Evolutionary conservation across 805 yeast genomes (phyloP), one percentile per base, ranked within the genome.

Genomic region (Pichia cephalocereana): DNA sequence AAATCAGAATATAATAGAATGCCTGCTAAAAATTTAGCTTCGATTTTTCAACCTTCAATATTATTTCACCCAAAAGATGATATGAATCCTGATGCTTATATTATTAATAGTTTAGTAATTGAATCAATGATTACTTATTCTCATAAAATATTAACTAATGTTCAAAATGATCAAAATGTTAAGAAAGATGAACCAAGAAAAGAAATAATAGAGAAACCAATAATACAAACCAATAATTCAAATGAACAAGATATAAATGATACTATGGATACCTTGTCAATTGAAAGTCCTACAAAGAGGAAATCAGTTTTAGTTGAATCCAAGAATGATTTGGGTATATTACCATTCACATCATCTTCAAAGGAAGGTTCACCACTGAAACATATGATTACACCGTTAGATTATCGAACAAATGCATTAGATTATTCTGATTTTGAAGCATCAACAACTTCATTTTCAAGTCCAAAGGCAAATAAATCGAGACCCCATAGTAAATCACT

Each of bases 21-120:
- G 99, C 81, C 96, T 2, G 86, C 96, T 1, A 78, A 88, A 57
- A 93, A 93, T 62, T 70, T 93, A 54, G 96, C 98, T 1, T 96
- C 98, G 2, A 86, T 93, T 49, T 93, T 93, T 69, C 99, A 93
- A 68, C 98, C 99, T 4, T 86, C 96, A n/a, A 80, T 93, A 17
- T 70, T 93, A 46, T 85, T 95, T 10, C 98, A 91, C 64, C 96
- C 96, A 6, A 77, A 75, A 54, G 97, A 93, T 64, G 96, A 90
- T 61, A 79, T 91, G 82, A 79, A 83, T 40, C 97, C 97, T 1
- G 87, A 81, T 32, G 97, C 93, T 65, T 90, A 90, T 67, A 91
- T 86, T 12, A 68, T 88, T 36, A 86, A 96, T 6, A 88, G 90
- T 55, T 74, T 80, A 8, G 96, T 87, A 34, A 83, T 93, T 27